A percentile compares a stretch with the other conserved stretches of the same genome.
phyloP scores from a whole-genome alignment of 148 eudicot genomes.

The Rhododendron ovatum region DNA sequence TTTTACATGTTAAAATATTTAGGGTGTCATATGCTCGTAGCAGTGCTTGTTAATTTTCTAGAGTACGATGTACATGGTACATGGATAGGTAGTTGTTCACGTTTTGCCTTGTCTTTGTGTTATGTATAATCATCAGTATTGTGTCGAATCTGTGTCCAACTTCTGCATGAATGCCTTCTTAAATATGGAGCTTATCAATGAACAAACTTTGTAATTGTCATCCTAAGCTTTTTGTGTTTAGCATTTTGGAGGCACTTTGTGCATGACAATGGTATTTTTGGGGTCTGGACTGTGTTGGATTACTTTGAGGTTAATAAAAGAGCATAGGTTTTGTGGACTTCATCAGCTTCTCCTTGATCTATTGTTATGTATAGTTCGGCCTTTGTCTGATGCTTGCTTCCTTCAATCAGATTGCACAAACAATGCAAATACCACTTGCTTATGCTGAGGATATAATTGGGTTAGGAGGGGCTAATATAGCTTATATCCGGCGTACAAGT shows the following conservation, averaged over 20 bases:
- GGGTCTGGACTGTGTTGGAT: background rate
- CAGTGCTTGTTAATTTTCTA: background rate
- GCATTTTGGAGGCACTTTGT: background rate
- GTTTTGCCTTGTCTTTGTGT: background rate
- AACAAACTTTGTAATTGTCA: background rate
- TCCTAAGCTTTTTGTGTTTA: background rate
- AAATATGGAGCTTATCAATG: background rate
- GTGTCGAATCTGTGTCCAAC: background rate
- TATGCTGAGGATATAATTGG: conserved; percentile 98
- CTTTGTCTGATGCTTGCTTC: background rate
- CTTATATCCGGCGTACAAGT: conserved; percentile 75
- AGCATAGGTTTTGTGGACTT: background rate
- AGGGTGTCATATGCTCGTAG: background rate
- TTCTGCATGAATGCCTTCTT: background rate
- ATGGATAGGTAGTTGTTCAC: background rate
- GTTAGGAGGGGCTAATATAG: conserved; percentile 81
- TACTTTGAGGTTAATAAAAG: background rate
- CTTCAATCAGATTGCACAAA: conserved; percentile 61
- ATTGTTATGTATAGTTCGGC: background rate
- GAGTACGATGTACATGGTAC: background rate
- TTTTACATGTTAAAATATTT: background rate
- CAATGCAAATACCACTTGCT: conserved; percentile 90
- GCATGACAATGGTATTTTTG: background rate
- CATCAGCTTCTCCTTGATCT: background rate
- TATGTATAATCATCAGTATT: background rate